Conservation (phyloP, 192 early-diverging fungal species). For the Kickxella alabastrina region DNA sequence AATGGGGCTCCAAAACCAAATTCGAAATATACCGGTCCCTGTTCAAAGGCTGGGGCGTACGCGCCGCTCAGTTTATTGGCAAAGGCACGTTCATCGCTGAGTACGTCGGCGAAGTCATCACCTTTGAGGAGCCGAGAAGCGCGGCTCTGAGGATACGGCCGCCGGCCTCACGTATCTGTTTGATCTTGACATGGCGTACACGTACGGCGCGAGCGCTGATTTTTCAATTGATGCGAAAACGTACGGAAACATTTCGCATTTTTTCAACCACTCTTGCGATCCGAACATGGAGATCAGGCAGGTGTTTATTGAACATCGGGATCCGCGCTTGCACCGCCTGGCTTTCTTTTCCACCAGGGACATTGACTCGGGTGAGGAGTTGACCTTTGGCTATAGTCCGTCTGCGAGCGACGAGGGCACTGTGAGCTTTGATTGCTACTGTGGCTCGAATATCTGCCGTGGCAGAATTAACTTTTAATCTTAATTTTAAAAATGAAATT, state of each 20-base stretch:
- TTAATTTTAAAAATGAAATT: too few species aligned
- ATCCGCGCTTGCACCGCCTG: conserved; percentile 71
- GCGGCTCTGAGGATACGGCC: conserved; percentile 26
- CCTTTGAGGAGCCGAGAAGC: conserved; percentile 72
- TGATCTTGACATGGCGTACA: conserved; percentile 71
- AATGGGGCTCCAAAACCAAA: conserved; percentile 25
- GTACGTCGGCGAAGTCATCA: conserved; percentile 94
- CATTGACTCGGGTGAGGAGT: conserved; percentile 72
- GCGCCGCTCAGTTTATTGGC: conserved; percentile 10
- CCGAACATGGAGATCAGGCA: conserved; percentile 71
- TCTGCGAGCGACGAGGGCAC: conserved; percentile 29
- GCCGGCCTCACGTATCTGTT: conserved; percentile 53
- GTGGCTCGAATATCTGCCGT: conserved; percentile 27
- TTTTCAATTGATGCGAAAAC: conserved; percentile 91
- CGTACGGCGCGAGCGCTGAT: conserved; percentile 90
- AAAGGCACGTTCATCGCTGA: conserved; percentile 86
- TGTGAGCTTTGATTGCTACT: conserved; percentile 19
- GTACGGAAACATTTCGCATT: conserved; percentile 88
- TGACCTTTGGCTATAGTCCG: conserved; percentile 97
- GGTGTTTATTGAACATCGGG: conserved; percentile 74
- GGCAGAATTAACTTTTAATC: conserved; percentile 15
- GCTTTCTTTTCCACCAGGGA: conserved; percentile 86
- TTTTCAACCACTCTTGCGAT: conserved; percentile 97
- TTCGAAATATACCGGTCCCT: conserved; percentile 41
- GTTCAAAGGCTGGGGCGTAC: conserved; percentile 51